These are phyloP conservation scores for Saururus chinensis DNA, from an alignment of 164 flowering plant species.

Conservation along the genomic window DNA sequence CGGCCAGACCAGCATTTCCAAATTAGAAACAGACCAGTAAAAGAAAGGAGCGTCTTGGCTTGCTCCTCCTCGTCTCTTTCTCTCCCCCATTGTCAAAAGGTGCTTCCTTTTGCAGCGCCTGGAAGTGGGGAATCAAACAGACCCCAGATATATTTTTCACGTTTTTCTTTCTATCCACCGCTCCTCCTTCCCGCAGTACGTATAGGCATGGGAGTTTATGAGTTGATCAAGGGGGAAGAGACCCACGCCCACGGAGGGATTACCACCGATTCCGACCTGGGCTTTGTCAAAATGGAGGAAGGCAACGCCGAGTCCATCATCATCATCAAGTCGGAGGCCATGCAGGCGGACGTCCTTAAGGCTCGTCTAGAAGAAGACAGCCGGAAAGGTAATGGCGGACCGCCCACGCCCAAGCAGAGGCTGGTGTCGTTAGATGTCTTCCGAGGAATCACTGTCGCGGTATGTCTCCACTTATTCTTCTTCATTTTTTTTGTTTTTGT, in stretches of 20 bases:
- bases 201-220: conserved; percentile 22
- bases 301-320: neutral
- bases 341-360: too few species aligned
- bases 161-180: too few species aligned
- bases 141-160: too few species aligned
- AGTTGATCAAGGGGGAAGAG: conserved; percentile 22
- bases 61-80: too few species aligned
- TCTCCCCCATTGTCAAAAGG: conserved; percentile 4
- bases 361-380: neutral
- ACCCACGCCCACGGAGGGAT: neutral
- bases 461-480: conserved; percentile 12
- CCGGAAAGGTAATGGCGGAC: too few species aligned
- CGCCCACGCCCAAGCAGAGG: conserved; percentile 19
- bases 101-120: conserved; percentile 7
- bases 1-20: too few species aligned
- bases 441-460: conserved; percentile 66
- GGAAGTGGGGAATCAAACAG: too few species aligned
- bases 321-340: conserved; percentile 2
- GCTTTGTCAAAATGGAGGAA: neutral
- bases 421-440: conserved; percentile 67
- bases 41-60: neutral
- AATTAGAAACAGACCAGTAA: too few species aligned
- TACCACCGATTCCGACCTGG: neutral
- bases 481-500: neutral
- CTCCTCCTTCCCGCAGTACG: too few species aligned